Evolutionary conservation across 1,139 yeast species (phyloP).

Genomic region (Taphrina betulina): DNA sequence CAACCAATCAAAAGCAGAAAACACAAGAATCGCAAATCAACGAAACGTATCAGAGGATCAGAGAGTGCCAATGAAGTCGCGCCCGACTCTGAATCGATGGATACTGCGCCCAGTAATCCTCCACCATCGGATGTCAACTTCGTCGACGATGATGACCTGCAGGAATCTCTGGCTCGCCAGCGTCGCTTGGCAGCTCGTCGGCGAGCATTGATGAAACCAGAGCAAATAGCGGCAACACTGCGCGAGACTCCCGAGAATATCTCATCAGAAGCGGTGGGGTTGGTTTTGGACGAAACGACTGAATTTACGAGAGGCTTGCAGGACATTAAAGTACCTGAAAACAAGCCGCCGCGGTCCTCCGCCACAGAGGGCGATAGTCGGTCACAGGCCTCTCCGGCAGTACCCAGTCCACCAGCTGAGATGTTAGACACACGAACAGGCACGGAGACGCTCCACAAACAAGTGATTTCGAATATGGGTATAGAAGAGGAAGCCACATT

Average conservation of each 20-base stretch:
- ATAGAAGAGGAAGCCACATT: conserved; percentile 38
- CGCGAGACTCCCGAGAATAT: conserved; percentile 2
- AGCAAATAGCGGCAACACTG: conserved; percentile 44
- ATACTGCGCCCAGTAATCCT: conserved; percentile 38
- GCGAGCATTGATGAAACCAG: conserved; percentile 41
- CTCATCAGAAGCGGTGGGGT: conserved; percentile 44
- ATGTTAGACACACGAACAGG: no score
- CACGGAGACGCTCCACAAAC: no score
- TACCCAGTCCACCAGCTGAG: neutral
- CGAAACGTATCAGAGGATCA: conserved; percentile 37
- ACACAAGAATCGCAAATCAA: conserved; percentile 44
- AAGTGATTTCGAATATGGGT: conserved; percentile 28
- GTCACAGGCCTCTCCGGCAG: neutral
- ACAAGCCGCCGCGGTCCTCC: neutral
- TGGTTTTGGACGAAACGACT: conserved; percentile 58
- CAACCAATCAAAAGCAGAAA: conserved; percentile 52
- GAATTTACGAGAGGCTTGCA: conserved; percentile 52
- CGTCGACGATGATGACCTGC: conserved; percentile 55
- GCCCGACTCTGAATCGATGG: neutral
- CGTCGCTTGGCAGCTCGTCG: conserved; percentile 49
- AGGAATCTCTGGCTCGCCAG: conserved; percentile 47
- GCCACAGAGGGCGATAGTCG: neutral
- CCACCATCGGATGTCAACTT: no score
- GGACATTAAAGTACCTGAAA: conserved; percentile 36
- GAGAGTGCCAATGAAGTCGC: conserved; percentile 38